These are phyloP conservation scores for Thermothielavioides terrestris DNA, from an alignment of 495 filamentous ascomycete species.

Conservation along the genomic window DNA sequence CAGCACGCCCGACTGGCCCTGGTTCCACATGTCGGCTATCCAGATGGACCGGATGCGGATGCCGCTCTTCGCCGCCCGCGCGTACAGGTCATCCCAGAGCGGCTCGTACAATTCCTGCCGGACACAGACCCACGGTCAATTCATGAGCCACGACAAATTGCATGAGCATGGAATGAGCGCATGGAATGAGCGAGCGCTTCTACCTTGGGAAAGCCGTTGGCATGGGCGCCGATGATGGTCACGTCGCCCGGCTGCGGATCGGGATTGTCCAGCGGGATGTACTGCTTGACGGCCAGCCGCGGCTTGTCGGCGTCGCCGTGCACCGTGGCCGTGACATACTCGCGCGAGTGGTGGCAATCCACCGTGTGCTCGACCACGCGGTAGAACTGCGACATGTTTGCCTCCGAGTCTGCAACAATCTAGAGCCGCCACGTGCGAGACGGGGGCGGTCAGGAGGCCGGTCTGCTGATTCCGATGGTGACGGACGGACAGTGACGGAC, in stretches of 20 bases:
- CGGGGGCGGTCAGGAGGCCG: too few relatives aligned
- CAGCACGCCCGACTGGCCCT: constrained; percentile 65
- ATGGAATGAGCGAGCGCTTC: too few relatives aligned
- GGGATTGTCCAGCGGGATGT: constrained; percentile 60
- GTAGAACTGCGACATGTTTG: constrained; percentile 23
- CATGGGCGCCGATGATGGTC: constrained; percentile 76
- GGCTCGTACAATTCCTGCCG: constrained; percentile 77
- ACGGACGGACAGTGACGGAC: background rate
- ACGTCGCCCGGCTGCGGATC: constrained; percentile 60
- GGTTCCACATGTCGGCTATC: constrained; percentile 74
- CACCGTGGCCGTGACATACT: constrained; percentile 58
- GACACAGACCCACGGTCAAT: too few relatives aligned
- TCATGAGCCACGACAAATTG: too few relatives aligned
- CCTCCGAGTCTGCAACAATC: too few relatives aligned
- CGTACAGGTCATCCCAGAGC: constrained; percentile 69
- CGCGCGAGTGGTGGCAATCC: constrained; percentile 60
- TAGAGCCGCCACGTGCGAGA: too few relatives aligned
- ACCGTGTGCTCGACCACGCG: constrained; percentile 50
- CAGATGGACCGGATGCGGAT: constrained; percentile 71
- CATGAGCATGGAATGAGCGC: background rate
- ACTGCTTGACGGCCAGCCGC: constrained; percentile 71
- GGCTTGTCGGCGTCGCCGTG: constrained; percentile 55
- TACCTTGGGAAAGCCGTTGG: constrained; percentile 86
- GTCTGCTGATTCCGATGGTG: background rate
- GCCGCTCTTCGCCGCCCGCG: constrained; percentile 36